phyloP scores from a whole-genome alignment of 2,329 filamentous ascomycete species.

The Penicillium sp. region DNA sequence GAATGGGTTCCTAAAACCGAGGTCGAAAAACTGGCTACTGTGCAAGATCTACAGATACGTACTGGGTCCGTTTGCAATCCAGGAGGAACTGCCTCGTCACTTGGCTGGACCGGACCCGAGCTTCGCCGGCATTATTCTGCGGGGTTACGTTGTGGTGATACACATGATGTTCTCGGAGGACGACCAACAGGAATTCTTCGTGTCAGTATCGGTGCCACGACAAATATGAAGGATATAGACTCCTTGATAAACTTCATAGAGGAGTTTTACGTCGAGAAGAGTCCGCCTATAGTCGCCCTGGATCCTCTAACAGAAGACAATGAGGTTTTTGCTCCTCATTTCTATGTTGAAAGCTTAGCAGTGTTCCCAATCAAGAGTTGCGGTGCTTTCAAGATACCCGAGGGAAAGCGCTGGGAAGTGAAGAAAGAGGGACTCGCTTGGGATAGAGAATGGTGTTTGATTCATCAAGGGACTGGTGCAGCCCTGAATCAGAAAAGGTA shows the following conservation, averaged over 20 bases:
- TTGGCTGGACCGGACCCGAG: constrained; percentile 76
- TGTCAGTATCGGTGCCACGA: constrained; percentile 87
- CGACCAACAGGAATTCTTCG: constrained; percentile 87
- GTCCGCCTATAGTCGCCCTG: constrained; percentile 17
- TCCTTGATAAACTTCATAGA: constrained; percentile 68
- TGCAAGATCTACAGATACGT: constrained; percentile 78
- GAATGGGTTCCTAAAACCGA: constrained; percentile 78
- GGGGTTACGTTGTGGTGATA: constrained; percentile 79
- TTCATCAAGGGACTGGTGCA: constrained; percentile 80
- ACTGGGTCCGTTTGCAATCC: constrained; percentile 92
- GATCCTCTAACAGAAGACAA: constrained; percentile 13
- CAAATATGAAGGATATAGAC: constrained; percentile 70
- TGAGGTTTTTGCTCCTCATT: constrained; percentile 23
- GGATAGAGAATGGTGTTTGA: constrained; percentile 95
- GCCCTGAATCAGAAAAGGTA: constrained; percentile 86
- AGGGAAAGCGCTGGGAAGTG: constrained; percentile 68
- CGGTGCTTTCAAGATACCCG: constrained; percentile 70
- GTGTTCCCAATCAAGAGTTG: constrained; percentile 97
- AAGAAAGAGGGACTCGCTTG: constrained; percentile 79
- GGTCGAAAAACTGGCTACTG: constrained; percentile 77
- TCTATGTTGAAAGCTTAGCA: constrained; percentile 63
- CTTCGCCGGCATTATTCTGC: constrained; percentile 80
- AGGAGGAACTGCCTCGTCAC: constrained; percentile 71
- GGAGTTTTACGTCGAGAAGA: constrained; percentile 61
- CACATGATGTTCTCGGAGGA: constrained; percentile 75